Evolutionary conservation across 2,329 filamentous ascomycete genomes (phyloP).

Genomic region (Pestalotiopsis sp.): DNA sequence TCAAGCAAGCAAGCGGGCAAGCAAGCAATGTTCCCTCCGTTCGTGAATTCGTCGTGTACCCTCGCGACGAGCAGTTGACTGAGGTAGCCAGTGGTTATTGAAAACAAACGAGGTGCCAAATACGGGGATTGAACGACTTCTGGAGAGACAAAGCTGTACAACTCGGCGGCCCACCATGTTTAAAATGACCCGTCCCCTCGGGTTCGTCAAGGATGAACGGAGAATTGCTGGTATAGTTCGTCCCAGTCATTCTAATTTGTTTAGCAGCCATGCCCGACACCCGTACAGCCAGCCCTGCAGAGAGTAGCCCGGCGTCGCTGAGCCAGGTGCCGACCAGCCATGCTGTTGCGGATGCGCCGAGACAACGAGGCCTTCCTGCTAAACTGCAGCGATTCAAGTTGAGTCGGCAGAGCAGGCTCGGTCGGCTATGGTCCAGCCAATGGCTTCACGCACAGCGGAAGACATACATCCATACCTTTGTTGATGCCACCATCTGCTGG

Average conservation of each 20-base stretch:
- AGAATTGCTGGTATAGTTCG: background rate
- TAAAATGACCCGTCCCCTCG: slow-evolving; percentile 5
- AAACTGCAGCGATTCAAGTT: background rate
- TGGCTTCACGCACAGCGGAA: slow-evolving; percentile 1
- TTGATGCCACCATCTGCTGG: slow-evolving; percentile 6
- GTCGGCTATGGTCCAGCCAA: background rate
- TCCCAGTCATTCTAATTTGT: background rate
- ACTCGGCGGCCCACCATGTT: background rate
- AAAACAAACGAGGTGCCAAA: background rate
- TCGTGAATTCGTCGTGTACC: background rate
- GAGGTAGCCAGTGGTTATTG: background rate
- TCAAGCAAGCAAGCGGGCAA: background rate
- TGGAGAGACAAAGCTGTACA: background rate
- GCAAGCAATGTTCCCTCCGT: background rate
- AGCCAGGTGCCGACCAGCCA: background rate
- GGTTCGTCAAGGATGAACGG: background rate
- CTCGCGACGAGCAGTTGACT: background rate
- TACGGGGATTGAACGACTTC: background rate
- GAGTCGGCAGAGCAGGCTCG: background rate
- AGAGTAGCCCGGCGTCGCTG: background rate
- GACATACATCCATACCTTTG: background rate
- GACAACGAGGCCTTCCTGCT: background rate
- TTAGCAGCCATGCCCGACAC: background rate
- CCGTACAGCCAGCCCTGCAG: background rate
- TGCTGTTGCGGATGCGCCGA: background rate